A percentile compares a stretch with the other conserved stretches of the same genome.
Evolutionary conservation across 257 asterid genomes (phyloP).

Genomic region (Scutellaria baicalensis): DNA sequence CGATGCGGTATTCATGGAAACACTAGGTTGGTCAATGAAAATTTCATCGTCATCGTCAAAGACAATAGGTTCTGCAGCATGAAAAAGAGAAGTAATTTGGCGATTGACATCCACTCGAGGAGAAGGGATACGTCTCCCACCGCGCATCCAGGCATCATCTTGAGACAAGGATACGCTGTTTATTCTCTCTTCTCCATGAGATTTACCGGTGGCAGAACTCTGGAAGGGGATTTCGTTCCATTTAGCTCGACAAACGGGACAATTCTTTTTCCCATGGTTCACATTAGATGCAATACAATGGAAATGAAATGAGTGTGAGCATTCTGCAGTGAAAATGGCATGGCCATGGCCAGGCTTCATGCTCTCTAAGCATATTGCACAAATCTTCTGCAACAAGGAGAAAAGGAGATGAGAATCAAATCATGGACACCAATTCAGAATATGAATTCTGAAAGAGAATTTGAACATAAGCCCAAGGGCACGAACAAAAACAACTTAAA

Average conservation of each 20-base stretch:
- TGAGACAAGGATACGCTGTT: conserved; percentile 34
- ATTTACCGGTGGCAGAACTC: conserved; percentile 27
- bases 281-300: conserved; percentile 80
- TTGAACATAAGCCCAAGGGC: not conserved
- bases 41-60: conserved; percentile 78
- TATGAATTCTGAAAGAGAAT: not conserved
- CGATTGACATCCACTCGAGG: conserved; percentile 25
- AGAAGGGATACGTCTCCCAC: conserved; percentile 41
- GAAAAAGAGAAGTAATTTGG: conserved; percentile 18
- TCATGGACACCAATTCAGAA: not conserved
- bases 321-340: conserved; percentile 94
- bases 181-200: conserved; percentile 30
- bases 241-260: conserved; percentile 85
- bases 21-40: conserved; percentile 17
- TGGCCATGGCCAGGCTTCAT: conserved; percentile 79
- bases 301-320: conserved; percentile 90
- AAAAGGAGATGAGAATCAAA: not conserved
- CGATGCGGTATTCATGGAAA: conserved; percentile 13
- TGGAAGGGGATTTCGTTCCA: conserved; percentile 89
- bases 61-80: conserved; percentile 43
- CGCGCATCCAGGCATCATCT: conserved; percentile 33
- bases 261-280: conserved; percentile 70
- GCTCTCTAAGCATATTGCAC: conserved; percentile 73
- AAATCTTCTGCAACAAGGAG: conserved; percentile 43
- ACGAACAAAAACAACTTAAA: not conserved